Evolutionary conservation across 2,329 filamentous ascomycete genomes (phyloP), one percentile per base, ranked within the genome.

Genomic region (Aspergillus neotritici): DNA sequence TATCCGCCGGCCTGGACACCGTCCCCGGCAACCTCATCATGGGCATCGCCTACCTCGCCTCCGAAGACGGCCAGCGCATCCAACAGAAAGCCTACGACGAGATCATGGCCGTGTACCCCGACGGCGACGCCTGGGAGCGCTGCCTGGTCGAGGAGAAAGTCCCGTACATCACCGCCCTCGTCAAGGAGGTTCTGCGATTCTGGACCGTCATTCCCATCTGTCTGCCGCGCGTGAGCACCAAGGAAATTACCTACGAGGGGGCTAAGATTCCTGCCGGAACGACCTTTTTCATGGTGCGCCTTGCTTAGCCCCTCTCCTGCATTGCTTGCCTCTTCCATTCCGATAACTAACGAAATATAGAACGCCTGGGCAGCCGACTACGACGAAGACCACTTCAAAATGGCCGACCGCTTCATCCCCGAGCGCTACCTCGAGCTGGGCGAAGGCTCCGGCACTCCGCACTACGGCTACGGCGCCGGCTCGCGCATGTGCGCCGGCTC

Each of bases 201-300:
- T 91, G 82, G 77, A 84, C 82, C 2, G 86, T 91, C 25, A 86
- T 90, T 50, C 84, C 86, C 2, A 83, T 93, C 54, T 87, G 82
- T 54, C 73, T 93, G 1, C 87, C 87, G 0, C 74, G 87, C 3
- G 79, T 79, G 12, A 84, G 75, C 48, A 84, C 86, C 60, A 85
- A 83, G 52, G 82, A 86, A 48, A 86, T 91, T 43, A 71, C 76
- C 4, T 90, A 82, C 67, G 72, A 85, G 16, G 79, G 79, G 12
- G 71, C 79, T 0, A 68, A 75, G 1, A 86, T 93, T 31, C 87
- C 87, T 0, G 76, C 84, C 0, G 84, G 84, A 1, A 89, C 84
- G 1, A 87, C 83, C 2, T 88, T 91, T 54, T 88, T 89, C 66
- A 84, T 91, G 84, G 76, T 77, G 58, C 34, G 57, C 48, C 25